phyloP scores from a whole-genome alignment of 2,329 filamentous ascomycete species.

The Hypoxylon sp. region DNA sequence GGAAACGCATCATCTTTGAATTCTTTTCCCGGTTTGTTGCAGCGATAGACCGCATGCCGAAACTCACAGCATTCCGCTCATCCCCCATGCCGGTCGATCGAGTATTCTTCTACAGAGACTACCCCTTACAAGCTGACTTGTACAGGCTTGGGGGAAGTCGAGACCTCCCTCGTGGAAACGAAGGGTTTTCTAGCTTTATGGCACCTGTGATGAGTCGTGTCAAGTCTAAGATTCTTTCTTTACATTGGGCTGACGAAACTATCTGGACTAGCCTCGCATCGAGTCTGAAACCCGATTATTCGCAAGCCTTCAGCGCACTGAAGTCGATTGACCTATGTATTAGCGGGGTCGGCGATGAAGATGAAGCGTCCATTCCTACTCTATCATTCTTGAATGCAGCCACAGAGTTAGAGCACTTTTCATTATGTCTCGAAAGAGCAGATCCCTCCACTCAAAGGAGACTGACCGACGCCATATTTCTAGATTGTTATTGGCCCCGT shows the following conservation, averaged over 20 bases:
- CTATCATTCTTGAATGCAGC: not conserved
- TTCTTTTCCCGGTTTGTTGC: not conserved
- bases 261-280: not conserved
- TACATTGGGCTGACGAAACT: slow-evolving; percentile 8
- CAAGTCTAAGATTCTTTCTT: not conserved
- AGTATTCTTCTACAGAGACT: not conserved
- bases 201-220: not conserved
- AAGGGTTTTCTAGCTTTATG: slow-evolving; percentile 3
- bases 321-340: slow-evolving; percentile 3
- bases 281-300: not conserved
- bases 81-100: slow-evolving; percentile 15
- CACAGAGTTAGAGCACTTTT: not conserved
- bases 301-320: not conserved
- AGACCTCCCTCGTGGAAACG: not conserved
- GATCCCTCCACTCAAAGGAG: not conserved
- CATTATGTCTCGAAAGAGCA: slow-evolving; percentile 8
- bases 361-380: not conserved
- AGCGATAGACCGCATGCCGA: slow-evolving; percentile 3
- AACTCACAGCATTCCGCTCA: slow-evolving; percentile 5
- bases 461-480: not conserved
- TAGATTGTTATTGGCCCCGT: not conserved
- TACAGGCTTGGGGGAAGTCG: not conserved
- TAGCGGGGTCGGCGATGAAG: not conserved
- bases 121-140: slow-evolving; percentile 10
- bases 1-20: not conserved